A percentile compares a stretch with the other conserved stretches of the same genome.
Evolutionary conservation across 495 filamentous ascomycete species (phyloP).

Genomic region (Chaetomidium leptoderma): DNA sequence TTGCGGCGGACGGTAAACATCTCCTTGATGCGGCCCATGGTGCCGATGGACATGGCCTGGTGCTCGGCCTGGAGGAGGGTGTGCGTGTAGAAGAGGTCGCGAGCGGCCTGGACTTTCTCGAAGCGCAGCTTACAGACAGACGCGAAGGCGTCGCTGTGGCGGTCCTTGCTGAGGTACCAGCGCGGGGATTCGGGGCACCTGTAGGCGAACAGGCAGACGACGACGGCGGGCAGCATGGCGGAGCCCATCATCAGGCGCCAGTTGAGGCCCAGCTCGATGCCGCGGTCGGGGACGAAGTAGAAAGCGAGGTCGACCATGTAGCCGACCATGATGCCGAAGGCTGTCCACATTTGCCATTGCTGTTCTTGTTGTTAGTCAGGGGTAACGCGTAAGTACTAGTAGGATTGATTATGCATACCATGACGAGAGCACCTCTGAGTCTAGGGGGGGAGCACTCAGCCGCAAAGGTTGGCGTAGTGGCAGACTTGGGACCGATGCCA

Average conservation of each 20-base stretch:
- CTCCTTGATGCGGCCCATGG: constrained; percentile 48
- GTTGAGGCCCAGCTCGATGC: constrained; percentile 44
- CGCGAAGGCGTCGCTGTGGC: constrained; percentile 57
- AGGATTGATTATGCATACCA: no score
- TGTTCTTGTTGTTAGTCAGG: constrained; percentile 32
- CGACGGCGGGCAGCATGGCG: constrained; percentile 70
- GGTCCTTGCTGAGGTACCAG: constrained; percentile 58
- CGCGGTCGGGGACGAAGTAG: constrained; percentile 39
- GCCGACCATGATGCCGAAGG: constrained; percentile 74
- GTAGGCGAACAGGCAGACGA: constrained; percentile 59
- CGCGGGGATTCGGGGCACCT: constrained; percentile 71
- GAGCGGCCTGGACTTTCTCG: constrained; percentile 63
- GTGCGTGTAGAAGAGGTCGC: constrained; percentile 73
- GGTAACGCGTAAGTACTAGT: no score
- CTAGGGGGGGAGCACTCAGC: constrained; percentile 71
- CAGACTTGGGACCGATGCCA: constrained; percentile 62
- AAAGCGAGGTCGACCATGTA: constrained; percentile 67
- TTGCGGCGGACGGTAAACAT: constrained; percentile 58
- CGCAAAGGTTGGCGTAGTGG: constrained; percentile 65
- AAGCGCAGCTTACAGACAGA: constrained; percentile 60
- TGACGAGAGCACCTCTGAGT: constrained; percentile 74
- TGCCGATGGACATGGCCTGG: constrained; percentile 32
- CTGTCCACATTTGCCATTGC: constrained; percentile 65
- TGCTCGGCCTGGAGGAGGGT: constrained; percentile 47
- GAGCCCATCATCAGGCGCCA: constrained; percentile 77